Evolutionary conservation across 768 basidiomycete genomes (phyloP).

Genomic region (Tremella fuciformis): DNA sequence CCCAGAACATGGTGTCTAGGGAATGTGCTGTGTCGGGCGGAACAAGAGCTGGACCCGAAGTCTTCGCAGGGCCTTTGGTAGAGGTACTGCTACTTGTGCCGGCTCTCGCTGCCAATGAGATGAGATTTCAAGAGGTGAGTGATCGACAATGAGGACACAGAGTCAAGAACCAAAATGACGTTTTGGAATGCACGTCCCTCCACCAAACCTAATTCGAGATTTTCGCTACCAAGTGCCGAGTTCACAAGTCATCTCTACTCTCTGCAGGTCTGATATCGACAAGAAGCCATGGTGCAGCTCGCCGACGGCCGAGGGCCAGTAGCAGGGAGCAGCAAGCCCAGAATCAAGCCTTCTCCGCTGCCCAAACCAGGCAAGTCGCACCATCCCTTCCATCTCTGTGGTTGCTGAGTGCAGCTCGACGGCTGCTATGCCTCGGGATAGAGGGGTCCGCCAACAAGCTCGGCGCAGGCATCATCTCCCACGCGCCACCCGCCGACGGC

Average conservation of each 20-base stretch:
- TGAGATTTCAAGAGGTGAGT: neutral
- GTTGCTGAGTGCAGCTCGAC: slow-evolving; percentile 28
- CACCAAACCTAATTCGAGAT: no score
- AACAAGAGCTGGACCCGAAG: no score
- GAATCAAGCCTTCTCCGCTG: slow-evolving; percentile 30
- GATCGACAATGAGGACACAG: no score
- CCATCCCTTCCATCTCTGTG: neutral
- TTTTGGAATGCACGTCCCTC: no score
- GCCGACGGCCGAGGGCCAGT: no score
- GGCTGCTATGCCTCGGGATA: slow-evolving; percentile 78
- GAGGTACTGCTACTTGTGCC: no score
- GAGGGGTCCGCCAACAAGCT: slow-evolving; percentile 99
- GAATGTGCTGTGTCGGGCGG: neutral
- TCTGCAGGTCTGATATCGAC: no score
- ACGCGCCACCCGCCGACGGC: slow-evolving; percentile 55
- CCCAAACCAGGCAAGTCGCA: slow-evolving; percentile 26
- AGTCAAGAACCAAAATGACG: no score
- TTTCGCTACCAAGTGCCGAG: no score
- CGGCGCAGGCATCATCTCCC: slow-evolving; percentile 86
- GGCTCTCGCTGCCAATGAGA: neutral
- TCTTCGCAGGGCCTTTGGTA: no score
- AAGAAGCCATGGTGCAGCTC: no score
- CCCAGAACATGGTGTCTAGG: slow-evolving; percentile 31
- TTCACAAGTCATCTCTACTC: no score
- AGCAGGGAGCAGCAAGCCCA: slow-evolving; percentile 29